Base-by-base conservation (phyloP, 352 stramenopile genomes). In the Peronosclerospora sorghi region DNA sequence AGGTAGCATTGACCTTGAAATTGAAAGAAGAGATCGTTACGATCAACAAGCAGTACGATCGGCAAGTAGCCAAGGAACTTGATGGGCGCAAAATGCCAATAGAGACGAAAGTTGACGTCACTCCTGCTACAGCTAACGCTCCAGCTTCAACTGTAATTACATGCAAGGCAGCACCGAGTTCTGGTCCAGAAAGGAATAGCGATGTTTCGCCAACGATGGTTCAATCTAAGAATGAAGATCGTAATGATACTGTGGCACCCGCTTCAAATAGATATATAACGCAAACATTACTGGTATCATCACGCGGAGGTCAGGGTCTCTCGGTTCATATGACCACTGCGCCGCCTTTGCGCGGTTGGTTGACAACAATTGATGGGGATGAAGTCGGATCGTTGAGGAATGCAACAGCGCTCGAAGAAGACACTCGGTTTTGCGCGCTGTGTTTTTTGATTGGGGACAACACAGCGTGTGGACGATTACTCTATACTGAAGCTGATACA, bases 401-500 rank as follows among this genome's bases (percentile, higher is more conserved):
- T 17, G 28, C 41, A 28, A 19, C 9, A 19, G 8, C 20, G 15
- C 69, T 80, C 34, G 48, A 75, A 20, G 83, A 95, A 20, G 83
- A 95, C 52, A 68, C 56, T 9, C 80, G 83, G 1, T 80, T 74
- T 39, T 95, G 84, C 26, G 58, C 58, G 9, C 48, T 95, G 35
- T 95, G 84, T 49, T 88, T 84, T 18, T 75, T 84, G 43, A 66
- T 84, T 32, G 84, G 83, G 5, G 84, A 95, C 35, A 65, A 75
- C 32, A 50, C 64, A 21, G 47, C 66, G 8, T 87, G 75, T 32
- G 85, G 85, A 8, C 70, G 85, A 1, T 60, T 96, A 18, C 41
- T 96, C 5, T 89, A 87, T 51, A 72, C 78, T 0, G 76, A 92
- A 14, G 52, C 72, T 15, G 79, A 94, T 30, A 65, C 83, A 19